Base-by-base conservation (phyloP, 2,329 filamentous ascomycete species). In the Lasiodiplodia citricola region DNA sequence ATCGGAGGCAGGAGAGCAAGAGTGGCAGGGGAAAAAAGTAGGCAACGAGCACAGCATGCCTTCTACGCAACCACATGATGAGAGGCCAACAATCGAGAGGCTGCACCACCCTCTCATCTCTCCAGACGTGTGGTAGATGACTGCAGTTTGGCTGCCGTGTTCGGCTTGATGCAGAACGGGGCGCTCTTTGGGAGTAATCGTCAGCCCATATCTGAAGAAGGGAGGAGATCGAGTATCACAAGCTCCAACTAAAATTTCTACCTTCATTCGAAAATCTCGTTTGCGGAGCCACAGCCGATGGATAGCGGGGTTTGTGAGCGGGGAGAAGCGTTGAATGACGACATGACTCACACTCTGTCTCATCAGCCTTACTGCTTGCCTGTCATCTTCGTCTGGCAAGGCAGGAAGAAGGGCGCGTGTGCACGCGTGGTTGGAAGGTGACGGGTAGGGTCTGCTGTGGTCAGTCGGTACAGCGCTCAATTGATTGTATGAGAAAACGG, bases 41-140 rank as follows among this genome's bases (percentile, higher is more conserved):
- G 54, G 55, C 51, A 68, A 62, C 44, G 18, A 64, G 47, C 18
- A 64, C 60, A 64, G 60, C 60, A 64, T 52, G 58, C 16, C 44
- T 8, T 21, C 44, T 14, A 50, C 28, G 13, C 44, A 38, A 23
- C 47, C 60, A 64, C 44, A 21, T 64, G 44, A 64, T 57, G 21
- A 23, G 14, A 2, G 13, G 21, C 56, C 57, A 62, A 35, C 38
- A n/a, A 10, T 25, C 28, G 16, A 37, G 57, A 47, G 25, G 14
- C 31, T 44, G 14, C 41, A 51, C 25, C 25, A 35, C 44, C 44
- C 44, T 47, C 31, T 47, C 44, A 18, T 47, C n/a, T 21, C n/a
- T 18, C 41, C 41, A 35, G 37, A 16, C n/a, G 11, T 23, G 44
- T 64, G 60, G 18, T 38, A 25, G 60, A 51, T 52, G 44, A 52